Conservation (phyloP, 305 asterid species). For the Salvia sclarea region DNA sequence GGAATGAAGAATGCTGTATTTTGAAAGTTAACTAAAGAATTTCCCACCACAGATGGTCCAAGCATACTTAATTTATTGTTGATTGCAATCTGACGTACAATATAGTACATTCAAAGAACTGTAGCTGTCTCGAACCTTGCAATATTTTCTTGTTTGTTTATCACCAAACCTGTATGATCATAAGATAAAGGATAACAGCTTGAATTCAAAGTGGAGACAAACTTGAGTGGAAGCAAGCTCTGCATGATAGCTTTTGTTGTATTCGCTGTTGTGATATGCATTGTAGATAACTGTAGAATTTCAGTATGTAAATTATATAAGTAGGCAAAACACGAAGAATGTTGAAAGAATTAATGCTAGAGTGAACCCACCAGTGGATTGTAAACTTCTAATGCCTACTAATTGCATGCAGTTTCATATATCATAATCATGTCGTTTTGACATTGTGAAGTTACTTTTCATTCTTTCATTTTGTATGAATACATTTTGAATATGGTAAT, state of each 20-base stretch:
- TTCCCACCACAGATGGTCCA: neutral
- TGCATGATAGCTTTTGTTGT: neutral
- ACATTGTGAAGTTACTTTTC: neutral
- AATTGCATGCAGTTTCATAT: neutral
- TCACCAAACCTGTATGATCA: neutral
- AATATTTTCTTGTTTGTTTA: neutral
- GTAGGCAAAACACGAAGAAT: neutral
- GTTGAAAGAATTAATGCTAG: neutral
- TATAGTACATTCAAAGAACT: neutral
- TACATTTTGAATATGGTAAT: neutral
- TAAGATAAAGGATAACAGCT: neutral
- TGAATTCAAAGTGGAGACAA: neutral
- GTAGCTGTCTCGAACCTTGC: neutral
- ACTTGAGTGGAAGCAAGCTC: slow-evolving; percentile 1
- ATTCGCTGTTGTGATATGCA: neutral
- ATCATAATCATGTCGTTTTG: neutral
- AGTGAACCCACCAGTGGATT: neutral
- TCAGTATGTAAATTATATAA: neutral
- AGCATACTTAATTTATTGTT: neutral
- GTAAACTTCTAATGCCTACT: neutral
- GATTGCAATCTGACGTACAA: neutral
- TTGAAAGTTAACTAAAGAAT: neutral
- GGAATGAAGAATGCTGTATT: neutral
- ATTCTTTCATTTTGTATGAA: neutral
- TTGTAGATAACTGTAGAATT: neutral